Conservation (phyloP, 768 basidiomycete species). For the Termitomyces sp. region DNA sequence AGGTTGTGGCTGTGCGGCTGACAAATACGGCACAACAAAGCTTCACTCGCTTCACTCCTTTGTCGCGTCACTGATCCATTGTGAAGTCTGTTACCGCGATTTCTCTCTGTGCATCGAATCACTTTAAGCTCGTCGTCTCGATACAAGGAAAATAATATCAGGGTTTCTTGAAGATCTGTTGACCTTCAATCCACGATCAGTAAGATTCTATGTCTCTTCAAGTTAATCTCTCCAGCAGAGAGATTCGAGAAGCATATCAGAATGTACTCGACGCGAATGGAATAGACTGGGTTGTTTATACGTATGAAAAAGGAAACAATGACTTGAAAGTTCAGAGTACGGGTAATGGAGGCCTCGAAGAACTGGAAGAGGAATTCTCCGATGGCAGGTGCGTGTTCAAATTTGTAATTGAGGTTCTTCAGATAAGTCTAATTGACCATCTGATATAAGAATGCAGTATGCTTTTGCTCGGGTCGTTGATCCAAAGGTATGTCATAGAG, state of each 20-base stretch:
- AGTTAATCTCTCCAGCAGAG: conserved; percentile 70
- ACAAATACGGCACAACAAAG: conserved; percentile 6
- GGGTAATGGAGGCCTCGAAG: conserved; percentile 85
- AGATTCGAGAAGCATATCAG: conserved; percentile 69
- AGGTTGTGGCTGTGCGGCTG: neutral
- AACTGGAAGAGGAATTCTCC: conserved; percentile 90
- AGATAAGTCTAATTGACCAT: conserved; percentile 10
- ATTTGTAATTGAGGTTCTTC: neutral
- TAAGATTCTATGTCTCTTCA: conserved; percentile 60
- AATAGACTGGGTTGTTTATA: conserved; percentile 76
- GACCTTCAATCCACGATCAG: neutral
- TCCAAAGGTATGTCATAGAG: conserved; percentile 56
- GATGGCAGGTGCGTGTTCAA: conserved; percentile 68
- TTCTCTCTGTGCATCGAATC: neutral
- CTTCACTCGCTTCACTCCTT: neutral
- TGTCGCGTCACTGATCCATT: conserved; percentile 7
- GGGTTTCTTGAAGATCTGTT: neutral
- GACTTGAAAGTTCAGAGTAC: conserved; percentile 84
- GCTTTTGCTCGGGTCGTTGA: conserved; percentile 85
- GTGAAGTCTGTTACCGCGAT: neutral
- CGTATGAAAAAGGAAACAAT: conserved; percentile 76
- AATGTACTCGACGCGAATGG: conserved; percentile 59
- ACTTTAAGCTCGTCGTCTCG: neutral
- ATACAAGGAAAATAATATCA: neutral
- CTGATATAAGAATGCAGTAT: conserved; percentile 74